Percentiles rank a stretch among this genome's conserved stretches.
These are phyloP conservation scores for Stropharia rugosoannulata DNA, from an alignment of 768 basidiomycete genomes.

Conservation along the genomic window DNA sequence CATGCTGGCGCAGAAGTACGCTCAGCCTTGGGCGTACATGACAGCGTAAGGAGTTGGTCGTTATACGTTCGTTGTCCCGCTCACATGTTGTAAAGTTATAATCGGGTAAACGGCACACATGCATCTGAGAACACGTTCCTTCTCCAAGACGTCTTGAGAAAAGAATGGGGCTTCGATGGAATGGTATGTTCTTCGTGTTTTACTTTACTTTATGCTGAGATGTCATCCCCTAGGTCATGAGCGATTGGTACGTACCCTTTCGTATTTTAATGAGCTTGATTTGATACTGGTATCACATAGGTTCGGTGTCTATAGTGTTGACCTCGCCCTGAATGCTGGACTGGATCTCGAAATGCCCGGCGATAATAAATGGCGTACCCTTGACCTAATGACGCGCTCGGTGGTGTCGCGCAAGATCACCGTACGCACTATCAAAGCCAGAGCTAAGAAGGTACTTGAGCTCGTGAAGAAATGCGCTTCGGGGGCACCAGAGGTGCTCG, in stretches of 20 bases:
- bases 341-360: constrained; percentile 84
- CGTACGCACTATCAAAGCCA: constrained; percentile 60
- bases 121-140: constrained; percentile 63
- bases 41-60: constrained; percentile 50
- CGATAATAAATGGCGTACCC: constrained; percentile 69
- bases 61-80: not conserved
- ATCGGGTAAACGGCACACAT: constrained; percentile 77
- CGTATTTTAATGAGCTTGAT: not conserved
- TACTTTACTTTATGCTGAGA: not conserved
- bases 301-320: constrained; percentile 73
- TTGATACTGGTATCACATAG: constrained; percentile 16
- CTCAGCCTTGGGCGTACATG: constrained; percentile 70
- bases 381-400: constrained; percentile 64
- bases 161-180: constrained; percentile 76
- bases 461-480: constrained; percentile 69
- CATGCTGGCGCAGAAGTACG: constrained; percentile 68
- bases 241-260: constrained; percentile 62
- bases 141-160: constrained; percentile 56
- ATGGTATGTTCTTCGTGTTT: constrained; percentile 31
- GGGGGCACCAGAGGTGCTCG: constrained; percentile 68
- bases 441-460: constrained; percentile 65
- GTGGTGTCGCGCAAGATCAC: constrained; percentile 64
- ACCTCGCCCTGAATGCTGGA: constrained; percentile 68
- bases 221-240: constrained; percentile 54
- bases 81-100: constrained; percentile 43